Conservation (phyloP, 1,284 basidiomycete genomes). For the Trichosporon faecale region DNA sequence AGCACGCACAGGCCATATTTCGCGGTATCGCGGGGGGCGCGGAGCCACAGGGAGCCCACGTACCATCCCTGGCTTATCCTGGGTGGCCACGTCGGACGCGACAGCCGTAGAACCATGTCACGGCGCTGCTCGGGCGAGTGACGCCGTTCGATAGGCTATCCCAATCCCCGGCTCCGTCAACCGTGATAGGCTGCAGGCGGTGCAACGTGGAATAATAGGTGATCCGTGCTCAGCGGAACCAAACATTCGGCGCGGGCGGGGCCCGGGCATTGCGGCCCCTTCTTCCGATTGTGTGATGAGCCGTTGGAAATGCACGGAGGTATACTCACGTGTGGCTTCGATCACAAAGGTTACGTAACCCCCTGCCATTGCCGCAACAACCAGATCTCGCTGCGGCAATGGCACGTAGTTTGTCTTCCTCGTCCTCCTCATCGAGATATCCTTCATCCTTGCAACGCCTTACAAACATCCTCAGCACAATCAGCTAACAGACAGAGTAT, state of each 20-base stretch:
- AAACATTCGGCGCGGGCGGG: not conserved
- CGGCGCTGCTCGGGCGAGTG: too few species aligned
- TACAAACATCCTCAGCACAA: too few species aligned
- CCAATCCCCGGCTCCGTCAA: not conserved
- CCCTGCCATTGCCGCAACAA: not conserved
- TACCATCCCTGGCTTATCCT: not conserved
- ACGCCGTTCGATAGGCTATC: not conserved
- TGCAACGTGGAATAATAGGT: not conserved
- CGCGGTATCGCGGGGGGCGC: not conserved
- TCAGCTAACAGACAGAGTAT: too few species aligned
- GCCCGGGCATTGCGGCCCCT: not conserved
- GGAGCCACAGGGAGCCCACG: slow-evolving; percentile 2
- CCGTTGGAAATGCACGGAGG: not conserved
- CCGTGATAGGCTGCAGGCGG: not conserved
- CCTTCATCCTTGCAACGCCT: too few species aligned
- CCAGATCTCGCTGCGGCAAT: not conserved
- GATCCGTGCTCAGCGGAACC: not conserved
- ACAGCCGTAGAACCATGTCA: not conserved
- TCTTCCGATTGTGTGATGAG: not conserved
- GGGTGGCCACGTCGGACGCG: not conserved
- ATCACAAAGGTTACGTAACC: not conserved
- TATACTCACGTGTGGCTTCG: not conserved
- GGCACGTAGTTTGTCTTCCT: not conserved
- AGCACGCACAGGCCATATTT: too few species aligned
- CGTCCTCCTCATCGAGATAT: too few species aligned